Conservation (phyloP, 2,329 filamentous ascomycete species). For the Diaporthe batatas region DNA sequence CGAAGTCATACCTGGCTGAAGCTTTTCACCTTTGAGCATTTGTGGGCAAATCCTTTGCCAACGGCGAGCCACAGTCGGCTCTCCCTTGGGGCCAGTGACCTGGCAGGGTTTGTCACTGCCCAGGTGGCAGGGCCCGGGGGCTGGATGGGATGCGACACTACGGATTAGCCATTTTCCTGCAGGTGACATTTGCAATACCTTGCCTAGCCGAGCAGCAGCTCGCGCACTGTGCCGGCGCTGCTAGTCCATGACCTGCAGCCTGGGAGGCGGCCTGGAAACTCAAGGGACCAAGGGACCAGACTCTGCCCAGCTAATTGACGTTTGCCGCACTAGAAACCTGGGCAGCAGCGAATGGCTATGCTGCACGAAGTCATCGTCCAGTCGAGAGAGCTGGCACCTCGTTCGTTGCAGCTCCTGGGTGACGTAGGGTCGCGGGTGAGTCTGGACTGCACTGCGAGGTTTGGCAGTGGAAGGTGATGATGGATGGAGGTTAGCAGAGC, state of each 20-base stretch:
- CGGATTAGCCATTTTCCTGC: slow-evolving; percentile 29
- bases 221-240: slow-evolving; percentile 31
- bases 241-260: slow-evolving; percentile 29
- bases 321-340: slow-evolving; percentile 26
- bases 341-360: slow-evolving; percentile 9
- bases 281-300: background rate
- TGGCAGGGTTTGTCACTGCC: slow-evolving; percentile 21
- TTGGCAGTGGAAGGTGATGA: background rate
- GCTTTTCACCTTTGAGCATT: background rate
- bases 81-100: slow-evolving; percentile 12
- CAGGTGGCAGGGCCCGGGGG: slow-evolving; percentile 5
- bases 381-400: background rate
- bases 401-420: background rate
- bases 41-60: background rate
- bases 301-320: background rate
- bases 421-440: background rate
- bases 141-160: slow-evolving; percentile 27
- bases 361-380: background rate
- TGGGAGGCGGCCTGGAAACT: slow-evolving; percentile 23
- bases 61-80: background rate
- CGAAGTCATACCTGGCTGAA: slow-evolving; percentile 13
- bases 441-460: background rate
- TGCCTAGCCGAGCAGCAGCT: background rate
- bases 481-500: slow-evolving; percentile 23
- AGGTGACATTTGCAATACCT: slow-evolving; percentile 31